phyloP scores from a whole-genome alignment of 1,284 basidiomycete species.

The Neolentinus lepideus region DNA sequence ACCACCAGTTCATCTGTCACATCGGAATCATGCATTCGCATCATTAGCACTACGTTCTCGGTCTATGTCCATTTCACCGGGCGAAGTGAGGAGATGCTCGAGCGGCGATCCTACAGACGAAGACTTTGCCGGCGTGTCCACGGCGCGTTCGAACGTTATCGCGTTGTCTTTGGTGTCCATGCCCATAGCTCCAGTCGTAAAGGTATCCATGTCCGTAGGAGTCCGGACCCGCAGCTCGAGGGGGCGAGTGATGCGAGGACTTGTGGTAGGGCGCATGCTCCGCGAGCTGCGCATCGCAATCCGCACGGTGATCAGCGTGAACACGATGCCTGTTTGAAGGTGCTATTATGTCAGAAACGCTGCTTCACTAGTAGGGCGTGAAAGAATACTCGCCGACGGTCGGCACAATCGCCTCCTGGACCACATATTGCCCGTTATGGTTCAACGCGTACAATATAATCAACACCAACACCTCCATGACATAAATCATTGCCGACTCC shows the following conservation, averaged over 20 bases:
- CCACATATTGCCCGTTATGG: constrained; percentile 21
- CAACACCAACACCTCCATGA: constrained; percentile 19
- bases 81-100: no score
- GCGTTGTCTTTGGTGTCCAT: not conserved
- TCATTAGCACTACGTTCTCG: no score
- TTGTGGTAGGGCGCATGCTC: not conserved
- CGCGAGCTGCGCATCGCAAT: constrained; percentile 12
- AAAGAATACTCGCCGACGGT: constrained; percentile 17
- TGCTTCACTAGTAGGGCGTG: not conserved
- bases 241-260: not conserved
- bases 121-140: no score
- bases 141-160: no score
- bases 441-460: constrained; percentile 20
- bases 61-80: no score
- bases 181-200: not conserved
- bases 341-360: not conserved
- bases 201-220: not conserved
- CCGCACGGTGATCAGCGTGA: constrained; percentile 17
- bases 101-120: no score
- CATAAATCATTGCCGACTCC: constrained; percentile 23
- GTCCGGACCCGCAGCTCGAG: not conserved
- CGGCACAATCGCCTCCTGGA: constrained; percentile 22
- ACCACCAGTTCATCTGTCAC: no score
- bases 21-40: no score
- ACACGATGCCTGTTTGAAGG: constrained; percentile 13